phyloP scores from a whole-genome alignment of 108 stramenopile genomes.

The Skeletonema grethae region DNA sequence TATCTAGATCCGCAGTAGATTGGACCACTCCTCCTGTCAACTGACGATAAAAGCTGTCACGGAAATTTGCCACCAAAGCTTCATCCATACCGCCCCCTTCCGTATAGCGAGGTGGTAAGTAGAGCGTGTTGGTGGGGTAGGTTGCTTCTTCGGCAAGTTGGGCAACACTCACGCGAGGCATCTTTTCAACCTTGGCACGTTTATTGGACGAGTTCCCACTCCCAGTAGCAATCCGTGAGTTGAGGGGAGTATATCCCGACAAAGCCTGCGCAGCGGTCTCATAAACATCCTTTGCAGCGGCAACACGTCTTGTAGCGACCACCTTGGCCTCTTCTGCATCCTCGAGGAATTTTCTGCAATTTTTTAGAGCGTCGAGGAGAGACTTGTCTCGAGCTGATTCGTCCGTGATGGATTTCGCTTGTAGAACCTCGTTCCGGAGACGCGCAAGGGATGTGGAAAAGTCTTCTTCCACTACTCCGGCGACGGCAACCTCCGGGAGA shows the following conservation, averaged over 20 bases:
- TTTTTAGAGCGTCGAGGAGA: slow-evolving; percentile 22
- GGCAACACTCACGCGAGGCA: neutral
- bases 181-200: neutral
- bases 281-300: slow-evolving; percentile 24
- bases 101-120: slow-evolving; percentile 9
- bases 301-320: slow-evolving; percentile 10
- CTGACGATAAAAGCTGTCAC: slow-evolving; percentile 34
- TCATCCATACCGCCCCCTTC: slow-evolving; percentile 6
- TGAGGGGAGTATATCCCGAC: slow-evolving; percentile 18
- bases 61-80: slow-evolving; percentile 5
- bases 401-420: slow-evolving; percentile 7
- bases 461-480: neutral
- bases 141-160: neutral
- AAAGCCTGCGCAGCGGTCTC: slow-evolving; percentile 20
- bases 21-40: slow-evolving; percentile 8
- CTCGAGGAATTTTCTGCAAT: slow-evolving; percentile 25
- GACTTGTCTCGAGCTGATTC: slow-evolving; percentile 17
- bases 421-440: neutral
- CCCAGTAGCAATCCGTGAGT: neutral
- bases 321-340: slow-evolving; percentile 18
- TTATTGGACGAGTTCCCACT: neutral
- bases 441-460: neutral
- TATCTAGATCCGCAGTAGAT: neutral
- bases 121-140: slow-evolving; percentile 15
- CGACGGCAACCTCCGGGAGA: slow-evolving; percentile 4